Percentiles rank a stretch among this genome's conserved stretches.
phyloP scores from a whole-genome alignment of 176 grass and related monocot species.

The Triticum urartu region DNA sequence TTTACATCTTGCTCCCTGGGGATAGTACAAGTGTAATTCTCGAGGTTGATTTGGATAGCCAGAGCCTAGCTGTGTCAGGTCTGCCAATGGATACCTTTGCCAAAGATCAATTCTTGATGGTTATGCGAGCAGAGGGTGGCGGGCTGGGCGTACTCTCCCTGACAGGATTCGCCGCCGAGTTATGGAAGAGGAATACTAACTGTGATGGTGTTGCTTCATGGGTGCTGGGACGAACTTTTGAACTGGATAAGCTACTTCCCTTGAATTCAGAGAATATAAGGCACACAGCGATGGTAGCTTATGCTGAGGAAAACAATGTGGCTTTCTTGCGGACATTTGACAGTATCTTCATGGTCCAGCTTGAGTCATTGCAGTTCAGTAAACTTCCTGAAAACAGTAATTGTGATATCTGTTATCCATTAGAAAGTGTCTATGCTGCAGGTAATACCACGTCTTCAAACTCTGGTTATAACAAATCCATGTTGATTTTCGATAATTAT shows the following conservation, averaged over 20 bases:
- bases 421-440: background rate
- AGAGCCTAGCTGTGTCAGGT: background rate
- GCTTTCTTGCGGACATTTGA: background rate
- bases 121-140: background rate
- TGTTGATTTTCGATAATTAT: background rate
- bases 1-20: background rate
- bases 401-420: background rate
- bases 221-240: background rate
- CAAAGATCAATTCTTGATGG: background rate
- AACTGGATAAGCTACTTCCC: background rate
- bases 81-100: background rate
- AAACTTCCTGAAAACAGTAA: background rate
- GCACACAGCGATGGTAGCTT: background rate
- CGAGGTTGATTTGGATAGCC: background rate
- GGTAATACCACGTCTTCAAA: background rate
- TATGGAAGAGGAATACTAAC: background rate
- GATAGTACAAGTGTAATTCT: background rate
- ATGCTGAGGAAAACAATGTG: constrained; percentile 1
- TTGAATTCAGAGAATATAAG: background rate
- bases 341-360: background rate
- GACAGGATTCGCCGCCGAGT: background rate
- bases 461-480: background rate
- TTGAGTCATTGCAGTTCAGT: background rate
- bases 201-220: background rate
- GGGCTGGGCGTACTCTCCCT: background rate